Evolutionary conservation across 805 yeast genomes (phyloP).

Genomic region (Lipomyces anomalus): DNA sequence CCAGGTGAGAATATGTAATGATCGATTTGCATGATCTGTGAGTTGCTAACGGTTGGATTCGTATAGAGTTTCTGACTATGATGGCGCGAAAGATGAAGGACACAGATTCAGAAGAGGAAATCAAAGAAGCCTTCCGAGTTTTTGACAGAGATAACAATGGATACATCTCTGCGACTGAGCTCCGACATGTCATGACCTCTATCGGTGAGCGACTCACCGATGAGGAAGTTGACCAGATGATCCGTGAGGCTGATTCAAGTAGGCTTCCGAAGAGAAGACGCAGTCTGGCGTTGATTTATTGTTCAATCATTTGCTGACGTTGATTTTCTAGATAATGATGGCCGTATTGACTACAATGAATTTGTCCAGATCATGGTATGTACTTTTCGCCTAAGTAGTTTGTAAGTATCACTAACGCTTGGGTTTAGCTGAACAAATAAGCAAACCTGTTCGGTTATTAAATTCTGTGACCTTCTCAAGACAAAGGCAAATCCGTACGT

Average conservation of each 20-base stretch:
- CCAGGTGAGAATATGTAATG: conserved; percentile 32
- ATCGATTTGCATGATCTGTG: neutral
- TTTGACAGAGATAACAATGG: conserved; percentile 94
- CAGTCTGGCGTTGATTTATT: neutral
- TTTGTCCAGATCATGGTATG: conserved; percentile 72
- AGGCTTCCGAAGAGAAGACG: conserved; percentile 1
- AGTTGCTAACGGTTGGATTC: no score
- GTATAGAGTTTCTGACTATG: conserved; percentile 71
- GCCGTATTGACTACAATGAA: conserved; percentile 95
- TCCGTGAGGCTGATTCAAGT: conserved; percentile 89
- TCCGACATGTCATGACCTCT: conserved; percentile 93
- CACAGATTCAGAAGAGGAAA: conserved; percentile 94
- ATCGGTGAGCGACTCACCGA: conserved; percentile 96
- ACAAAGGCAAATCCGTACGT: no score
- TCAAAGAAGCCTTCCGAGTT: conserved; percentile 95
- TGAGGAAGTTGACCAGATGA: conserved; percentile 96
- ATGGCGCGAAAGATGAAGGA: conserved; percentile 94
- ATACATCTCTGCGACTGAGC: conserved; percentile 90
- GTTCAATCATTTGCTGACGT: conserved; percentile 4
- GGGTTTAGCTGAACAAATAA: no score
- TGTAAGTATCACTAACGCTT: no score
- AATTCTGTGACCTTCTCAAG: no score
- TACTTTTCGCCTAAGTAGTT: neutral
- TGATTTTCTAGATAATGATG: conserved; percentile 55
- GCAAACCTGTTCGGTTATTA: no score